Evolutionary conservation across 345 rosid species (phyloP), one percentile per base, ranked within the genome.

Genomic region (Kernera saxatilis): DNA sequence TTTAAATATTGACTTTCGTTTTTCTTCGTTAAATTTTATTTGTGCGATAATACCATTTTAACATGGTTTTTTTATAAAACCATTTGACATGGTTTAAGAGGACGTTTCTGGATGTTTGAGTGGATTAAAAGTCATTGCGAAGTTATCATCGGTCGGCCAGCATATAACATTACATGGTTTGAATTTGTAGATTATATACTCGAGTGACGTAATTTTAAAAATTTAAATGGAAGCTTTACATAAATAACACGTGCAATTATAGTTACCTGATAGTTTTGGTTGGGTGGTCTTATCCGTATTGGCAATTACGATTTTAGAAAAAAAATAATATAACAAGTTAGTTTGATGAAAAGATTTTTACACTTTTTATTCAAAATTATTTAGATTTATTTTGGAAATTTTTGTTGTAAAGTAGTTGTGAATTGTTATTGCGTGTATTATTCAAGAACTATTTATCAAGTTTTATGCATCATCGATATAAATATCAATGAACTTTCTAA

Each of bases 131-230:
- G 76, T 71, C 63, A 27, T 30, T 30, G 53, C 23, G 7, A 32
- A 29, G 37, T 21, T 22, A 63, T 72, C 63, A 63, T 71, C 54
- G 29, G 69, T 62, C 69, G 69, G 76, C 69, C 60, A 71, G 19
- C 43, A 25, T 35, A 46, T 70, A 14, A 13, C 67, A 70, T 52
- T 52, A 52, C 39, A 11, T 67, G 18, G 14, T 27, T 67, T 65
- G 25, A 65, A 65, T 49, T 35, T 35, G 46, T 49, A 49, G 48
- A 4, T 50, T 36, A 32, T 18, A 65, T 67, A 11, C 27, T 1
- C 18, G 6, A 26, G 39, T 67, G 51, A 67, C 71, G 36, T 25
- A 2, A 52, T 51, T 25, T 23, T 1, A 6, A 51, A 3, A 3
- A 12, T 26, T 19, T 12, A 23, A 12, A 51, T 7, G 56, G 10